Base-by-base conservation (phyloP, 345 rosid genomes). In the Eucalyptus marginata region DNA sequence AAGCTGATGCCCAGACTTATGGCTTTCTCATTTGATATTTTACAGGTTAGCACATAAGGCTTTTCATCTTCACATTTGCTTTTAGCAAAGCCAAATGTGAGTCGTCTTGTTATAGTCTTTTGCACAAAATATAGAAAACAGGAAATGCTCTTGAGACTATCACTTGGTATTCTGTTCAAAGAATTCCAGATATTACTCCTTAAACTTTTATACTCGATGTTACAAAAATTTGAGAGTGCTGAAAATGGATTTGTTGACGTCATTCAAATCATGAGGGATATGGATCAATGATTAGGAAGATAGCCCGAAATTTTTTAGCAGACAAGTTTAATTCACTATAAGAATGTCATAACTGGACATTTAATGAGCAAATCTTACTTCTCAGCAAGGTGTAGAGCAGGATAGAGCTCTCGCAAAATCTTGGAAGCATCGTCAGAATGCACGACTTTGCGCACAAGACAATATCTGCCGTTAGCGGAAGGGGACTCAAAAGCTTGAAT, bases 1-100 rank as follows among this genome's bases (percentile, higher is more conserved):
- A 94, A 95, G 47, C 91, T 91, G 68, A 95, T 66, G 11, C 97
- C 97, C 86, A 95, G 81, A 81, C 93, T 90, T 90, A 33, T 89
- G 4, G 92, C 92, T 90, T 90, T 96, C 90, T 91, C 94, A 89
- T 90, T 94, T 2, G 96, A 93, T 79, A 95, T 91, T 59, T 92
- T 90, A 89, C 91, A 95, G 10, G 89, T 89, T 49, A 92, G 90
- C 18, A 87, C 88, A 5, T 50, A 89, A 71, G 92, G 91, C 47
- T 87, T 86, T 59, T 79, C 90, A 36, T 91, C 91, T 15, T 81
- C 94, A 64, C 93, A 92, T 89, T 95, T 93, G 94, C 92, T 14
- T 3, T 46, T 46, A 66, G 76, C 40, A 66, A 15, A n/a, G 76
- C 76, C 76, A 66, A 66, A 66, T 66, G 76, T 14, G 76, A 66